A percentile compares a stretch with the other conserved stretches of the same genome.
Evolutionary conservation across 148 eudicot genomes (phyloP).

Genomic region (Hydrangea macrophylla): DNA sequence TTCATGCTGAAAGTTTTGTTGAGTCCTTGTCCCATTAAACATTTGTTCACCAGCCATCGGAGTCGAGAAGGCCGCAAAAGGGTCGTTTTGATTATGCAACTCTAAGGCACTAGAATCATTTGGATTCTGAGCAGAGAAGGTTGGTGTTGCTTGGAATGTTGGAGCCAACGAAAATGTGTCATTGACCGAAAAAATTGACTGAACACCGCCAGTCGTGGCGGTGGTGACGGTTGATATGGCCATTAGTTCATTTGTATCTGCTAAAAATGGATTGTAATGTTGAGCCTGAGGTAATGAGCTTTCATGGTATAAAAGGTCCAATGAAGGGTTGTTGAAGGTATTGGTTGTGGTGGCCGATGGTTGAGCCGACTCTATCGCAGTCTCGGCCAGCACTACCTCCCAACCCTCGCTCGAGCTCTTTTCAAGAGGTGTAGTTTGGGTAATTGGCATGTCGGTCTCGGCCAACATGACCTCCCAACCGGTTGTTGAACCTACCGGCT

Average conservation of each 20-base stretch:
- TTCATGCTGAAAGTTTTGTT: conserved; percentile 32
- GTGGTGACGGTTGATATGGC: neutral
- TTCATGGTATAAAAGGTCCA: conserved; percentile 11
- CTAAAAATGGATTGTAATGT: conserved; percentile 67
- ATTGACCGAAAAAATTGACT: conserved; percentile 15
- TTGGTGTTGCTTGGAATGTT: conserved; percentile 47
- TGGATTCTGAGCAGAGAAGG: conserved; percentile 43
- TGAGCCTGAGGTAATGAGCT: conserved; percentile 14
- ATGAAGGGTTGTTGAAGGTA: neutral
- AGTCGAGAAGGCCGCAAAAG: conserved; percentile 24
- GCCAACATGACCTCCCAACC: conserved; percentile 40
- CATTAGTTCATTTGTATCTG: conserved; percentile 27
- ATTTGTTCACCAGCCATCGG: conserved; percentile 12
- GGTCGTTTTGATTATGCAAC: conserved; percentile 34
- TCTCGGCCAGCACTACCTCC: conserved; percentile 53
- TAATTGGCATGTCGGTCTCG: conserved; percentile 8
- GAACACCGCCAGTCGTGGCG: neutral
- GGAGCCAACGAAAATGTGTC: conserved; percentile 25
- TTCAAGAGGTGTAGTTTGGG: conserved; percentile 1
- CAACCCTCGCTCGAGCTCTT: conserved; percentile 32
- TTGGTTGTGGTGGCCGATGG: neutral
- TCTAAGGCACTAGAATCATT: conserved; percentile 9
- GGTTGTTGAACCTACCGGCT: conserved; percentile 8
- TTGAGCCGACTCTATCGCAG: conserved; percentile 17
- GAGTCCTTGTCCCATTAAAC: conserved; percentile 17